Conservation (phyloP, 2,329 filamentous ascomycete species). For the Diaporthe ilicicola region DNA sequence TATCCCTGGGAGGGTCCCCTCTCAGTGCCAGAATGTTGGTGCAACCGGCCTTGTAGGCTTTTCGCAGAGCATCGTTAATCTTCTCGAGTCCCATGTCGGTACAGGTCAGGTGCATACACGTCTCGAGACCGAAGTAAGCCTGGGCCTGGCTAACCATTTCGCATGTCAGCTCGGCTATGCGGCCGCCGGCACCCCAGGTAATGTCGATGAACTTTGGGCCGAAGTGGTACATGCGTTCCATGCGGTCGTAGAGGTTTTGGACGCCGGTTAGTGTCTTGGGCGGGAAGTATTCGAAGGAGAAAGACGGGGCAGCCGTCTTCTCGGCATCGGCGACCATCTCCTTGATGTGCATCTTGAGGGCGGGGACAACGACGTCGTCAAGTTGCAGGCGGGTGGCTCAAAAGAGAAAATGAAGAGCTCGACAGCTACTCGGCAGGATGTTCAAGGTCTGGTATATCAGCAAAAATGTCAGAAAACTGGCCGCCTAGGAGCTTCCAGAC, state of each 20-base stretch:
- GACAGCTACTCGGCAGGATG: not conserved
- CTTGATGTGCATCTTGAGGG: slow-evolving; percentile 86
- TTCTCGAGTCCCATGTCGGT: slow-evolving; percentile 96
- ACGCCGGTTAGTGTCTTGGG: slow-evolving; percentile 98
- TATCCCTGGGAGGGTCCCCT: slow-evolving; percentile 91
- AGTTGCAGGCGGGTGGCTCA: not conserved
- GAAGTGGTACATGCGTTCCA: slow-evolving; percentile 97
- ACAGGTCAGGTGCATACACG: slow-evolving; percentile 98
- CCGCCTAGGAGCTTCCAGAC: slow-evolving; percentile 8
- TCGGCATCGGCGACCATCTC: slow-evolving; percentile 88
- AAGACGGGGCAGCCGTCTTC: slow-evolving; percentile 81
- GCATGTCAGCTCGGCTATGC: slow-evolving; percentile 88
- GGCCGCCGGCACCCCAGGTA: slow-evolving; percentile 96
- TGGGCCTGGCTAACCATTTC: slow-evolving; percentile 98
- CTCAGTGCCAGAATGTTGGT: slow-evolving; percentile 95
- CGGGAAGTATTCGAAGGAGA: slow-evolving; percentile 99
- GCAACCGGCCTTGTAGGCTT: slow-evolving; percentile 93
- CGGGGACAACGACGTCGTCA: slow-evolving; percentile 2
- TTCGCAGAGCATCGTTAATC: slow-evolving; percentile 86
- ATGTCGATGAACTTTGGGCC: slow-evolving; percentile 97
- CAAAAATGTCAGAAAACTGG: not conserved
- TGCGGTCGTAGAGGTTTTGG: slow-evolving; percentile 98
- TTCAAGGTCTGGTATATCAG: slow-evolving; percentile 18
- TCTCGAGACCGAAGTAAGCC: slow-evolving; percentile 94
- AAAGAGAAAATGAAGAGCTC: not conserved